These are phyloP conservation scores for Penicillium concentricum DNA, from an alignment of 2,329 filamentous ascomycete genomes.

Conservation along the genomic window DNA sequence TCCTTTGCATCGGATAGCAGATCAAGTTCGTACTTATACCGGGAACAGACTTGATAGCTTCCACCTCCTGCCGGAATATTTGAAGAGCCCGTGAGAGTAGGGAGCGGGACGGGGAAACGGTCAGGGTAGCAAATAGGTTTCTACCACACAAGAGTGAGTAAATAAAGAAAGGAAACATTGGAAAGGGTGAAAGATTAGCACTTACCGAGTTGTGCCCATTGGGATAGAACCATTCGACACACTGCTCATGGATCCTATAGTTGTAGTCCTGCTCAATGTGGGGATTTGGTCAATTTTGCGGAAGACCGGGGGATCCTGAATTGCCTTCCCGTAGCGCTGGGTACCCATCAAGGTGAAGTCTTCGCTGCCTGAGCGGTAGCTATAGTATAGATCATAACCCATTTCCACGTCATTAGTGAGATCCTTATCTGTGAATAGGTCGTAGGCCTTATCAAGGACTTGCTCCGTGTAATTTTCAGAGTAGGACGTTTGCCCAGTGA, in stretches of 20 bases:
- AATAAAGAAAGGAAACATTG: not conserved
- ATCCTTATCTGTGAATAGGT: slow-evolving; percentile 13
- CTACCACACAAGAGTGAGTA: not conserved
- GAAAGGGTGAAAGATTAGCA: not conserved
- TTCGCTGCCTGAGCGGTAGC: slow-evolving; percentile 11
- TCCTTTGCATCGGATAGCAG: slow-evolving; percentile 9
- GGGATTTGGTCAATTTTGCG: slow-evolving; percentile 14
- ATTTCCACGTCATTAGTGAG: slow-evolving; percentile 15
- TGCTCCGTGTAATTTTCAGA: not conserved
- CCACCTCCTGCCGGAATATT: slow-evolving; percentile 14
- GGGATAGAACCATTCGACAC: not conserved
- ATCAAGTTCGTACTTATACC: slow-evolving; percentile 14
- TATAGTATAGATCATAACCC: slow-evolving; percentile 20
- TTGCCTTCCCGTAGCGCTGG: slow-evolving; percentile 18
- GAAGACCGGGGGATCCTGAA: slow-evolving; percentile 16
- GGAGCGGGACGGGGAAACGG: slow-evolving; percentile 6
- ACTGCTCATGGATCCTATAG: slow-evolving; percentile 3
- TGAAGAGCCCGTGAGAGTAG: slow-evolving; percentile 7
- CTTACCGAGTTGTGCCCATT: slow-evolving; percentile 11
- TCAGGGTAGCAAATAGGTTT: slow-evolving; percentile 14
- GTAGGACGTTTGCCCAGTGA: slow-evolving; percentile 30
- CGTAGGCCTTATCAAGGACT: slow-evolving; percentile 7
- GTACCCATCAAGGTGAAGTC: slow-evolving; percentile 14
- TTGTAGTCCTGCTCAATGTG: slow-evolving; percentile 2
- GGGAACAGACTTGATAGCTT: slow-evolving; percentile 3